Percentiles rank a stretch among this genome's conserved stretches.
phyloP scores from a whole-genome alignment of 805 yeast genomes.

The Clavispora santaluciae region DNA sequence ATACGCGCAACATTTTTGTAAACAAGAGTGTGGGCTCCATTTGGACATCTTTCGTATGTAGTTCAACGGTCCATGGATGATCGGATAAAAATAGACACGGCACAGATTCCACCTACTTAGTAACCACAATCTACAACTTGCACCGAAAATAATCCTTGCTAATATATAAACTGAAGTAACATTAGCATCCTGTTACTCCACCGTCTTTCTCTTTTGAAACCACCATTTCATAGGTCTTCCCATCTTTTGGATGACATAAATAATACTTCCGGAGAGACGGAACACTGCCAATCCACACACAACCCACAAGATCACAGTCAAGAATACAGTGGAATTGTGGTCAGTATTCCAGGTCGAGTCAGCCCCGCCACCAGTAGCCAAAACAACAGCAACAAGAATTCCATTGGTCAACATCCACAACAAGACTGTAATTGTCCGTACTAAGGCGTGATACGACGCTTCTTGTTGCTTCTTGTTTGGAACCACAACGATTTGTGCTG shows the following conservation, averaged over 20 bases:
- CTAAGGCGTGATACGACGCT: constrained; percentile 82
- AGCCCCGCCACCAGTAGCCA: constrained; percentile 75
- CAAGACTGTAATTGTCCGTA: constrained; percentile 84
- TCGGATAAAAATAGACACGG: neutral
- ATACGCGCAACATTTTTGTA: neutral
- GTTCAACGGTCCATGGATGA: no score
- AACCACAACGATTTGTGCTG: constrained; percentile 19
- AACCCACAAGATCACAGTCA: constrained; percentile 85
- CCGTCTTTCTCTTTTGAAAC: constrained; percentile 18
- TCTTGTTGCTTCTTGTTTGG: constrained; percentile 19
- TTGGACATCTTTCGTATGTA: no score
- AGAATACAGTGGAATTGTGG: constrained; percentile 57
- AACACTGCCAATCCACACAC: constrained; percentile 88
- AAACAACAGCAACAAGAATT: constrained; percentile 73
- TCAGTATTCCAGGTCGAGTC: constrained; percentile 23
- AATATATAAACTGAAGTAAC: neutral
- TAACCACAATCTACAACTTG: no score
- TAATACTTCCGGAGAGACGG: constrained; percentile 69
- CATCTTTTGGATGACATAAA: constrained; percentile 44
- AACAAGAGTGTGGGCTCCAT: no score
- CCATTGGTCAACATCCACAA: constrained; percentile 87
- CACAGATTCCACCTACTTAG: no score
- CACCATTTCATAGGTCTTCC: constrained; percentile 40
- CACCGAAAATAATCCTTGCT: neutral
- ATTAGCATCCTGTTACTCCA: neutral